A percentile compares a stretch with the other conserved stretches of the same genome.
phyloP scores from a whole-genome alignment of 2,329 filamentous ascomycete genomes.

The Xylariaceae sp. region DNA sequence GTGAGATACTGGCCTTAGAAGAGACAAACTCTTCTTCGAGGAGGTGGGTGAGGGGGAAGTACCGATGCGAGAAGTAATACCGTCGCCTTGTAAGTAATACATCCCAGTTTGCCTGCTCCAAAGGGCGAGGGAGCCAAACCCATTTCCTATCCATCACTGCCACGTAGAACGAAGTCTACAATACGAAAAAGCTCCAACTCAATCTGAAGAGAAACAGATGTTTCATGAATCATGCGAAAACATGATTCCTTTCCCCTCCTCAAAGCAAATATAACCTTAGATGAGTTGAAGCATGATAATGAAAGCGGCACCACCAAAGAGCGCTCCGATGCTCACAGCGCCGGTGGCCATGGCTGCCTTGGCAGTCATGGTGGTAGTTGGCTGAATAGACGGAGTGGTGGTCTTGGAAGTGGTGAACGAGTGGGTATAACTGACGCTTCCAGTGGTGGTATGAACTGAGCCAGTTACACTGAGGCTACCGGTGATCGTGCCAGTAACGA shows the following conservation, averaged over 20 bases:
- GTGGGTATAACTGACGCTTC: not conserved
- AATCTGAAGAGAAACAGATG: no score
- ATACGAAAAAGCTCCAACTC: no score
- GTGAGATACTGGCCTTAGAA: no score
- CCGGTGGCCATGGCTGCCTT: constrained; percentile 15
- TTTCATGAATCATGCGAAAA: not conserved
- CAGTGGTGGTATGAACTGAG: not conserved
- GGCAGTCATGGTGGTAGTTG: constrained; percentile 5
- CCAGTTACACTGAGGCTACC: not conserved
- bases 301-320: constrained; percentile 20
- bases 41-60: no score
- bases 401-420: not conserved
- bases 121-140: no score
- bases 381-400: not conserved
- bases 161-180: no score
- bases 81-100: no score
- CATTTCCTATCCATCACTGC: no score
- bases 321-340: constrained; percentile 13
- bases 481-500: not conserved
- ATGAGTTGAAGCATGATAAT: constrained; percentile 18
- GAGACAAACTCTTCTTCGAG: no score
- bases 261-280: constrained; percentile 4
- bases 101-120: no score
- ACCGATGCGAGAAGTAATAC: no score
- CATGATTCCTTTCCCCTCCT: not conserved